A percentile compares a stretch with the other conserved stretches of the same genome.
Conservation (phyloP, 495 filamentous ascomycete genomes). For the Penicillium manginii region DNA sequence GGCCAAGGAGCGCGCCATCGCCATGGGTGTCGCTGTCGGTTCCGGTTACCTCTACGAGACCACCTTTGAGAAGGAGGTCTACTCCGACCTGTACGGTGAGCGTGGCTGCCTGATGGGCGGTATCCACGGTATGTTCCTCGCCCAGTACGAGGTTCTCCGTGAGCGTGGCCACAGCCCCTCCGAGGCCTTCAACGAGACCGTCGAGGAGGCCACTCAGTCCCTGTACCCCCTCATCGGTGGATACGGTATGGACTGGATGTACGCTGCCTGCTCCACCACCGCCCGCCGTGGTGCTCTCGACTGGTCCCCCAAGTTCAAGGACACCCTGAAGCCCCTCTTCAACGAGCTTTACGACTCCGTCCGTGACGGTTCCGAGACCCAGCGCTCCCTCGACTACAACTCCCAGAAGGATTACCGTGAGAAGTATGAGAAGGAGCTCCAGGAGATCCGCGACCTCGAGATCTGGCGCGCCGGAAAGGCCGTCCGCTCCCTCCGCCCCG, state of each 20-base stretch:
- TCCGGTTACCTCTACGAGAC: constrained; percentile 99
- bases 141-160: constrained; percentile 99
- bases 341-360: constrained; percentile 94
- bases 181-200: constrained; percentile 99
- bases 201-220: constrained; percentile 97
- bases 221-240: constrained; percentile 95
- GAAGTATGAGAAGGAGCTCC: constrained; percentile 94
- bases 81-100: constrained; percentile 99
- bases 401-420: constrained; percentile 90
- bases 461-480: constrained; percentile 99
- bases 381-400: constrained; percentile 94
- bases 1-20: constrained; percentile 97
- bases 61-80: constrained; percentile 99
- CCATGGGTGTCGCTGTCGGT: constrained; percentile 94
- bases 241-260: constrained; percentile 99
- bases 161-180: constrained; percentile 95
- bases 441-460: constrained; percentile 94
- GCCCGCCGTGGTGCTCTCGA: constrained; percentile 98
- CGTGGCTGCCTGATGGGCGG: constrained; percentile 99
- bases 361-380: constrained; percentile 85
- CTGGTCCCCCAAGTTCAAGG: constrained; percentile 95
- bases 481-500: constrained; percentile 83
- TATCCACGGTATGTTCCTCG: constrained; percentile 99
- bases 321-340: constrained; percentile 96
- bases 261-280: constrained; percentile 98